phyloP scores from a whole-genome alignment of 2,329 filamentous ascomycete genomes.

The Fusarium coffeatum region DNA sequence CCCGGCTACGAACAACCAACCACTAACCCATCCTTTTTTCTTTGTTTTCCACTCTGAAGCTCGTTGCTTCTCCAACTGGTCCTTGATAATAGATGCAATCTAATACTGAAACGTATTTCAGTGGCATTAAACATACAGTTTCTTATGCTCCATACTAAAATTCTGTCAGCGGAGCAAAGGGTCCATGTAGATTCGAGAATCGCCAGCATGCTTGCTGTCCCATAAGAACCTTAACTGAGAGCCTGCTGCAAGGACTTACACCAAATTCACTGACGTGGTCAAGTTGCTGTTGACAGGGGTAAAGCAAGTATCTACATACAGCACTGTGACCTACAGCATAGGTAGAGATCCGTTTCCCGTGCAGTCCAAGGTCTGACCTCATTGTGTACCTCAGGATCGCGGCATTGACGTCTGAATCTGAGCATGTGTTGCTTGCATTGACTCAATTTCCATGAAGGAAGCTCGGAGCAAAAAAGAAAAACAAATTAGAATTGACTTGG shows the following conservation, averaged over 20 bases:
- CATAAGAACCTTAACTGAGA: conserved; percentile 24
- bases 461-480: conserved; percentile 4
- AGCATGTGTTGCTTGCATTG: conserved; percentile 17
- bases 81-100: conserved; percentile 1
- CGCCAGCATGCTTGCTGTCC: not conserved
- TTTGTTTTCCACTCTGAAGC: not conserved
- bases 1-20: conserved; percentile 3
- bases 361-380: conserved; percentile 35
- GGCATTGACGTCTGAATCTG: conserved; percentile 17
- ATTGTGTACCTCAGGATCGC: conserved; percentile 29
- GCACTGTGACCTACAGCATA: not conserved
- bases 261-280: conserved; percentile 28
- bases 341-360: not conserved
- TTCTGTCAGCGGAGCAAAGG: not conserved
- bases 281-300: conserved; percentile 25
- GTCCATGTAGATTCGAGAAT: conserved; percentile 1
- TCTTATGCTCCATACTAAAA: not conserved
- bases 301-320: not conserved
- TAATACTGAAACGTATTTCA: conserved; percentile 6
- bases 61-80: conserved; percentile 19
- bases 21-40: conserved; percentile 20
- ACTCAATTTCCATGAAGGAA: conserved; percentile 2
- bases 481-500: conserved; percentile 15
- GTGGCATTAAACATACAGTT: not conserved
- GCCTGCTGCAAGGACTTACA: conserved; percentile 26